Conservation (phyloP, 805 yeast species). For the Schwanniomyces sp. region DNA sequence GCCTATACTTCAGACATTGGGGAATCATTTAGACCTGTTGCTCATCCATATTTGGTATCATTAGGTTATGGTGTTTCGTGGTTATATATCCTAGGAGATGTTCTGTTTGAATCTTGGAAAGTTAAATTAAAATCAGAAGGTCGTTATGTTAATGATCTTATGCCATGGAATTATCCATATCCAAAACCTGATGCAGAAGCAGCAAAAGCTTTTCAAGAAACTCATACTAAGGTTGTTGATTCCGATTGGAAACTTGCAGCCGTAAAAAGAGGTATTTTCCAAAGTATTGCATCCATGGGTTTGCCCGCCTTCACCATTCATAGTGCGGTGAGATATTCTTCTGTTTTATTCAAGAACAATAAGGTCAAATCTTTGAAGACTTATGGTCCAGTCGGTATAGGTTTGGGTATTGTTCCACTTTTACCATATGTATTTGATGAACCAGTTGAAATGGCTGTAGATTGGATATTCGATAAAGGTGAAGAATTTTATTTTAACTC, state of each 20-base stretch:
- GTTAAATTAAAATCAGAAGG: constrained; percentile 68
- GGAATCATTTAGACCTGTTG: constrained; percentile 82
- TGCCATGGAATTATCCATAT: constrained; percentile 65
- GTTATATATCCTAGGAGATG: constrained; percentile 76
- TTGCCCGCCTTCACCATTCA: constrained; percentile 86
- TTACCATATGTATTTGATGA: constrained; percentile 79
- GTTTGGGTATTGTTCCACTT: constrained; percentile 73
- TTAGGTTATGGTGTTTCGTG: constrained; percentile 74
- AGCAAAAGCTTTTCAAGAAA: constrained; percentile 27
- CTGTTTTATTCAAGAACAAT: constrained; percentile 57
- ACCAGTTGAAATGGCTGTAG: constrained; percentile 74
- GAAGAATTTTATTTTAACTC: constrained; percentile 25
- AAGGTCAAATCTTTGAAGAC: constrained; percentile 48
- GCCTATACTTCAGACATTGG: constrained; percentile 89
- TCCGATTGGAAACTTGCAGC: constrained; percentile 68
- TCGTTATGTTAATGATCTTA: constrained; percentile 54
- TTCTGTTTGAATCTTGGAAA: constrained; percentile 70
- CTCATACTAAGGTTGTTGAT: constrained; percentile 30
- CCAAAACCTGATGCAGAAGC: constrained; percentile 39
- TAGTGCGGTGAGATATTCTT: constrained; percentile 69
- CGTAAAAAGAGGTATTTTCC: constrained; percentile 75
- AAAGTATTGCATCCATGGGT: constrained; percentile 82
- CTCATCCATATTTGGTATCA: constrained; percentile 64
- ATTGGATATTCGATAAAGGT: constrained; percentile 56
- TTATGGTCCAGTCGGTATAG: constrained; percentile 79